Evolutionary conservation across 2,329 filamentous ascomycete genomes (phyloP), one percentile per base, ranked within the genome.

Genomic region (Diaporthe ampelina): DNA sequence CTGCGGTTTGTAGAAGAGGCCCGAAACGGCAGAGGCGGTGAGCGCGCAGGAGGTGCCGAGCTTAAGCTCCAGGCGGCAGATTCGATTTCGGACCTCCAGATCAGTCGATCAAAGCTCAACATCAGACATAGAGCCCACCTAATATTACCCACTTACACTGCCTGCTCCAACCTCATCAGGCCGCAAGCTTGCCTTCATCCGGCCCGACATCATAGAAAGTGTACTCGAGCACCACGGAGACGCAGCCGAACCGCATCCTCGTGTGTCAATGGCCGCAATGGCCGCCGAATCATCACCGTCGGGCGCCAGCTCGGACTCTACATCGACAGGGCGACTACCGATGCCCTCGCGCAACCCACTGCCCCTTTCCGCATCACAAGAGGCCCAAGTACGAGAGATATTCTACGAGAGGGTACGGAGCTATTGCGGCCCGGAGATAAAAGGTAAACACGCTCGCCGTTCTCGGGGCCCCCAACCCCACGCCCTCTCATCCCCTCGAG

Each of bases 361-460:
- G 57, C 95, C 95, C 37, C 88, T 98, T 73, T 95, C 94, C 35
- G 91, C 94, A 15, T 89, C 91, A 29, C 94, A 97, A 83, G 94
- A 97, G 87, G 87, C 91, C 5, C 94, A 97, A 84, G 94, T 97
- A 73, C 90, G 93, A 79, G 93, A 95, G 78, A 85, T 97, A 13
- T 97, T 94, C 83, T 91, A 96, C 85, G 92, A 94, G 78, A 90
- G 94, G 74, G 95, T 98, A 76, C 89, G 95, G 77, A 87, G 87
- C 45, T 88, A 92, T 79, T 98, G 95, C 84, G 91, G 91, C 7
- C 89, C 91, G 0, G 94, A 96, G 81, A 95, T 97, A 73, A 94
- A 94, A 85, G 91, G 94, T 94, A 79, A 67, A 83, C 40, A 43
- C 40, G 40, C 40, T 13, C 40, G 40, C 40, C 40, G 15, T 43